Base-by-base conservation (phyloP, 805 yeast species). In the Debaryomyces castellii region DNA sequence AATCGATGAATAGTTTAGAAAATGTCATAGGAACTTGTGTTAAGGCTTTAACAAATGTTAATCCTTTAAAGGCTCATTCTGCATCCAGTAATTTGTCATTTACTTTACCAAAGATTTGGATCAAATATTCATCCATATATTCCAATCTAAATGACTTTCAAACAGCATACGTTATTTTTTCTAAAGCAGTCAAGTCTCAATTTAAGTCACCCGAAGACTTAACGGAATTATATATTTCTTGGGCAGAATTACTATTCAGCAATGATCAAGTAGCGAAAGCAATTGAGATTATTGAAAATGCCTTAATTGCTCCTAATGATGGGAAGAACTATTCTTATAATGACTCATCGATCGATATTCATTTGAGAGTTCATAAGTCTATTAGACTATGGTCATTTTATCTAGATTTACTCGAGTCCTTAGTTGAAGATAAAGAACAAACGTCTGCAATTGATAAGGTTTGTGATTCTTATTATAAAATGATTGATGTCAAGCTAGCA, bases 301-400 rank as follows among this genome's bases (percentile, higher is more conserved):
- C 74, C 0, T 50, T 74, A 23, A 53, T 56, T 22, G 44, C 46
- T 4, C 43, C 44, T 12, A 45, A 48, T 12, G 45, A 45, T 20
- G 37, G 41, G 14, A 47, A 52, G 5, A 41, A 49, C 4, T 44
- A 40, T 2, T 43, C 41, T 38, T 76, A 64, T 47, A 60, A 64
- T 30, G 83, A 82, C 55, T 57, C 62, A 16, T 52, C 66, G 0
- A 45, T 73, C 2, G 68, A 84, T 11, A 79, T 87, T 0, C 90
- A 85, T 50, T 62, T 76, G 22, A 63, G 88, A 24, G 53, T 85
- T 8, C 83, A 78, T 60, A 82, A 81, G 52, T 81, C 87, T 4
- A 64, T 70, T 35, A 78, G 78, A 42, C 63, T 90, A 5, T 91
- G 97, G 97, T 66, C 79, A 3, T 77, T 80, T 51, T 88, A 86